Conservation (phyloP, 1,284 basidiomycete genomes). For the Heterobasidion occidentale region DNA sequence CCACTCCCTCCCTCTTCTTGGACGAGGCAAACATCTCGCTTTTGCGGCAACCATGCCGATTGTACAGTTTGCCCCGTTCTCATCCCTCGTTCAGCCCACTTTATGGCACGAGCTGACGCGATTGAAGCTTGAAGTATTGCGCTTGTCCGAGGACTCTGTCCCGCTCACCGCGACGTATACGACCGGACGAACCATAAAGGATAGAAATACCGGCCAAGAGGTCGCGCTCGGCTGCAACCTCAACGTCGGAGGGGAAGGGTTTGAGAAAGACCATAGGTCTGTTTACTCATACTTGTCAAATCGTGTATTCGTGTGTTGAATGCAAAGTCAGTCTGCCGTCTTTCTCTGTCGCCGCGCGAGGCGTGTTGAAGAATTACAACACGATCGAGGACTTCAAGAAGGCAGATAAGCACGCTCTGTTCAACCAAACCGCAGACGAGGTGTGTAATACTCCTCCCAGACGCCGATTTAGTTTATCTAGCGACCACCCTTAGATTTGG, state of each 20-base stretch:
- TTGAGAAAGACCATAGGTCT: constrained; percentile 31
- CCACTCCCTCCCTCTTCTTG: no score
- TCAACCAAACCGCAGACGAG: constrained; percentile 37
- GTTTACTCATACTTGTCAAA: not conserved
- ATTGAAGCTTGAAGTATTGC: constrained; percentile 88
- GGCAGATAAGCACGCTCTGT: constrained; percentile 81
- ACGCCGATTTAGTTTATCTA: not conserved
- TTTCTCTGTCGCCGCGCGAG: constrained; percentile 38
- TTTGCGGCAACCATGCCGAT: constrained; percentile 35
- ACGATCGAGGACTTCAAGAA: constrained; percentile 95
- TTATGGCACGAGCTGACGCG: constrained; percentile 92
- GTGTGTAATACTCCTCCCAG: not conserved
- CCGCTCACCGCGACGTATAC: constrained; percentile 64
- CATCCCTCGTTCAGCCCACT: constrained; percentile 80
- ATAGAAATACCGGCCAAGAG: constrained; percentile 65
- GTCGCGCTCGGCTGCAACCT: constrained; percentile 57
- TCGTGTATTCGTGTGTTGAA: not conserved
- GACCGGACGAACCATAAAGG: constrained; percentile 63
- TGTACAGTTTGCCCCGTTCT: constrained; percentile 84
- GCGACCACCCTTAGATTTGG: constrained; percentile 51
- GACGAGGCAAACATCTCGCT: not conserved
- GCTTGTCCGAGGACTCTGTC: constrained; percentile 71
- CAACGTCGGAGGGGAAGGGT: constrained; percentile 51
- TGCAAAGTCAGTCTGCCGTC: constrained; percentile 27
- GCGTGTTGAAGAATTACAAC: constrained; percentile 88